Conservation (phyloP, 2,329 filamentous ascomycete species). For the Cytospora piceicola region DNA sequence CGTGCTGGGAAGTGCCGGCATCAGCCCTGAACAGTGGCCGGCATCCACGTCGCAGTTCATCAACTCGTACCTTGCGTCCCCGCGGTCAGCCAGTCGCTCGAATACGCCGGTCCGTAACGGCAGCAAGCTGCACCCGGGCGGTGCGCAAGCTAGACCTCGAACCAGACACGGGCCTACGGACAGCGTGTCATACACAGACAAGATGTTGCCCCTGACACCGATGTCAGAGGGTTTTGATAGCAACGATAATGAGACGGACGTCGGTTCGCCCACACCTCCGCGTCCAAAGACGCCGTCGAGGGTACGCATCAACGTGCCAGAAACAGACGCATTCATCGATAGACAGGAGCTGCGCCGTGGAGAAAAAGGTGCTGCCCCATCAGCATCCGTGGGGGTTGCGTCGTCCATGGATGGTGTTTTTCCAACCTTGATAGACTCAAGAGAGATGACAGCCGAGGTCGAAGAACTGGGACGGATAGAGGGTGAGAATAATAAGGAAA, state of each 20-base stretch:
- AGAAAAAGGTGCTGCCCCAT: background rate
- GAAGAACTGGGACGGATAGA: conserved; percentile 7
- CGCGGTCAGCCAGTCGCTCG: conserved; percentile 15
- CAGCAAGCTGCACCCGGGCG: background rate
- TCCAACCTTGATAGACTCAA: conserved; percentile 8
- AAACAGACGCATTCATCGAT: conserved; percentile 4
- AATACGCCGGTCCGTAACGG: conserved; percentile 15
- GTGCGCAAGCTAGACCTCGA: background rate
- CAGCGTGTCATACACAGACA: conserved; percentile 35
- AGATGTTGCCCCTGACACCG: conserved; percentile 41
- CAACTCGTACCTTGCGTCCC: conserved; percentile 26
- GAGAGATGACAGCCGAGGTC: conserved; percentile 9
- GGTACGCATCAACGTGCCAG: conserved; percentile 17
- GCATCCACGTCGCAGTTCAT: conserved; percentile 27
- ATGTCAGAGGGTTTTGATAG: conserved; percentile 36
- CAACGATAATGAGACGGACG: conserved; percentile 24
- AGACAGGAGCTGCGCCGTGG: conserved; percentile 1
- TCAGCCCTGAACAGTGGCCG: conserved; percentile 26
- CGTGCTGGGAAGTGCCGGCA: conserved; percentile 38
- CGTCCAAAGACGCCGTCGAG: background rate
- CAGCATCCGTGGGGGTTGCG: background rate
- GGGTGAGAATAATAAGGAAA: background rate
- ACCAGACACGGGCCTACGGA: conserved; percentile 8
- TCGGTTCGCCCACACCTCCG: conserved; percentile 22
- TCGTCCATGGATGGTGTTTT: conserved; percentile 13